Evolutionary conservation across 2,329 filamentous ascomycete genomes (phyloP), one percentile per base, ranked within the genome.

Genomic region (Endothia cerciana): DNA sequence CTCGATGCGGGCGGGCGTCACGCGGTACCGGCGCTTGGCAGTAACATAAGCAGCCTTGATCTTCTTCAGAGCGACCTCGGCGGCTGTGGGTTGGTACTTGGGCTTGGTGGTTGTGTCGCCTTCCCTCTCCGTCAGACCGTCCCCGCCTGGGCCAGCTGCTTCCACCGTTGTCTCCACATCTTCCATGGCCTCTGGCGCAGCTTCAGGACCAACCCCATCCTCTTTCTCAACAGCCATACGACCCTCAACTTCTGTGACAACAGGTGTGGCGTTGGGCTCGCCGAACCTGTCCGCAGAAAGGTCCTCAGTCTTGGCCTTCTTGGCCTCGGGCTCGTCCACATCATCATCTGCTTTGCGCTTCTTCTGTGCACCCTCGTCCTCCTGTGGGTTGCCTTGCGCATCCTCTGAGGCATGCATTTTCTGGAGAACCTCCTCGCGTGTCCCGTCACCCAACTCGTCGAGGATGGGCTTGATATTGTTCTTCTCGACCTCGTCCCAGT

Each of bases 11-110:
- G 81, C 80, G 0, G 87, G 80, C 0, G 91, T 89, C 64, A 97
- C 90, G 60, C 94, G 92, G 76, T 97, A 98, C 1, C 88, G 85
- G 56, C 91, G 89, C 80, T 97, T 97, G 38, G 94, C 93, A 6
- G 85, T 80, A 65, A 94, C 84, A 76, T 97, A 97, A 30, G 92
- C 91, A 4, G 87, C 85, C 75, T 97, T 94, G 75, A 98, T 87
- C 66, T 89, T 83, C 71, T 89, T 90, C 64, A 92, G 81, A 15
- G 89, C 89, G 69, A 84, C 82, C 70, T 90, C 86, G n/a, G 89
- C 82, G 0, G 87, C 83, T 19, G 77, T 79, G 6, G 82, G 73
- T 55, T 81, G 77, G 36, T 67, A 65, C 25, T 73, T 70, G 2
- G 72, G 65, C 40, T 72, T 70, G 17, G 38, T 59, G 2, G 68